These are phyloP conservation scores for Crithidia fasciculata DNA, from an alignment of 208 protist species.

Conservation along the genomic window DNA sequence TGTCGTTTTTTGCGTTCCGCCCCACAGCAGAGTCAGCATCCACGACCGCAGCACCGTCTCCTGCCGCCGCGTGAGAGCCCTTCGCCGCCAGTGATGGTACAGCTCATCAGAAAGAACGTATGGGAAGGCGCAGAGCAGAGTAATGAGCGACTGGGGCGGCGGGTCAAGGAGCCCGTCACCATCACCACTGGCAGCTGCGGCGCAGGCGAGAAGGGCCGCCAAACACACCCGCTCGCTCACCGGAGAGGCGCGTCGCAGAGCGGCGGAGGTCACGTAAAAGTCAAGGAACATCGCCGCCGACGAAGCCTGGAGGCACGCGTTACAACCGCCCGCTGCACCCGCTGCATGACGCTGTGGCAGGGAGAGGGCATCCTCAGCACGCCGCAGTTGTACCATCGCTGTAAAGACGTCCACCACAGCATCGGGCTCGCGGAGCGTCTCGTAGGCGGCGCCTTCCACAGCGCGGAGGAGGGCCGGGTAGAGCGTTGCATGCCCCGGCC, in stretches of 20 bases:
- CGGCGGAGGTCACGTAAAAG: constrained; percentile 26
- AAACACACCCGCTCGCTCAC: constrained; percentile 26
- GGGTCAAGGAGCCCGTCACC: neutral
- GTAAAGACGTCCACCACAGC: constrained; percentile 30
- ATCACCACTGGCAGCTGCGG: neutral
- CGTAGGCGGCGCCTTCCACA: constrained; percentile 28
- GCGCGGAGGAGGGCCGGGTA: constrained; percentile 29
- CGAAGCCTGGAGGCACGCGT: neutral
- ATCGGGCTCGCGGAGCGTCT: constrained; percentile 27
- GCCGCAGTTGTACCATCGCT: constrained; percentile 20
- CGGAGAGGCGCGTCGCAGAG: constrained; percentile 22
- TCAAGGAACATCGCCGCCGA: constrained; percentile 21
- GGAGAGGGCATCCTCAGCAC: neutral
- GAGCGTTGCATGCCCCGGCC: constrained; percentile 19
- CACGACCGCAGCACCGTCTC: constrained; percentile 19
- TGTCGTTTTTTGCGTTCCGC: neutral
- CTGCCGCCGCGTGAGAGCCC: constrained; percentile 3
- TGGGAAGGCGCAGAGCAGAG: constrained; percentile 27
- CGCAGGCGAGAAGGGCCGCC: constrained; percentile 30
- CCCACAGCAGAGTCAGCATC: constrained; percentile 14
- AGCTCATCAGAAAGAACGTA: constrained; percentile 18
- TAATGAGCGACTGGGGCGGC: neutral
- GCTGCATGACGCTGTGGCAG: neutral
- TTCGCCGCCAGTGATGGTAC: constrained; percentile 25
- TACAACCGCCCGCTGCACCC: too few relatives aligned